phyloP scores from a whole-genome alignment of 2,329 filamentous ascomycete species.

The Myotisia sp. region DNA sequence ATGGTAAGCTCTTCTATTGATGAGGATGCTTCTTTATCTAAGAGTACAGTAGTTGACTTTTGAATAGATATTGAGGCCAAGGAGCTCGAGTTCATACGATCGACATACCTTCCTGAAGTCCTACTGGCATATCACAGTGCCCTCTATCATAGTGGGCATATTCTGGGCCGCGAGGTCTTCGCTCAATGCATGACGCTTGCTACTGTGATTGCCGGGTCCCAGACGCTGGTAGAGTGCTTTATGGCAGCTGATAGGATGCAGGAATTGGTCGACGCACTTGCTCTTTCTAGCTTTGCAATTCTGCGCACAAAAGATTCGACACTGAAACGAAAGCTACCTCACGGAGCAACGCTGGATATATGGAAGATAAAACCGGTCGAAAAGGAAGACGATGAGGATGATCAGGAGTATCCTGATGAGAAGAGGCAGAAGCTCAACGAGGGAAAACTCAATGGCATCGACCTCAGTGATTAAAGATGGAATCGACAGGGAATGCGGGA shows the following conservation, averaged over 20 bases:
- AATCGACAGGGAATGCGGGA: too few relatives aligned
- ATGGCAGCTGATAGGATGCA: slow-evolving; percentile 52
- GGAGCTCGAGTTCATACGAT: slow-evolving; percentile 52
- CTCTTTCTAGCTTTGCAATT: slow-evolving; percentile 62
- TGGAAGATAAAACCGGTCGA: slow-evolving; percentile 16
- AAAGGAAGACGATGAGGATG: slow-evolving; percentile 9
- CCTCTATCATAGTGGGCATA: slow-evolving; percentile 63
- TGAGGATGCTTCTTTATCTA: background rate
- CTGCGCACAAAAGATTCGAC: slow-evolving; percentile 16
- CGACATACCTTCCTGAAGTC: slow-evolving; percentile 70
- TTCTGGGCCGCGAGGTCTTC: slow-evolving; percentile 59
- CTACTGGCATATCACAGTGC: slow-evolving; percentile 71
- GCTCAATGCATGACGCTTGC: slow-evolving; percentile 80
- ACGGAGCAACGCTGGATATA: slow-evolving; percentile 17
- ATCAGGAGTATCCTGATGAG: background rate
- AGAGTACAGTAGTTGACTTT: too few relatives aligned
- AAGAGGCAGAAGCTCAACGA: slow-evolving; percentile 1
- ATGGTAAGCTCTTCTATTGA: slow-evolving; percentile 35
- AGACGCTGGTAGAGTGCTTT: slow-evolving; percentile 52
- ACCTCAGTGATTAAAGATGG: too few relatives aligned
- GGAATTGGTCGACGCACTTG: slow-evolving; percentile 63
- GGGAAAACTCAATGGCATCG: too few relatives aligned
- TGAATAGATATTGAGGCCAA: slow-evolving; percentile 39
- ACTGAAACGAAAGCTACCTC: slow-evolving; percentile 26
- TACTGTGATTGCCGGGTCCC: slow-evolving; percentile 56